Conservation (phyloP, 1,284 basidiomycete genomes). For the Xerocomus minutiporus region DNA sequence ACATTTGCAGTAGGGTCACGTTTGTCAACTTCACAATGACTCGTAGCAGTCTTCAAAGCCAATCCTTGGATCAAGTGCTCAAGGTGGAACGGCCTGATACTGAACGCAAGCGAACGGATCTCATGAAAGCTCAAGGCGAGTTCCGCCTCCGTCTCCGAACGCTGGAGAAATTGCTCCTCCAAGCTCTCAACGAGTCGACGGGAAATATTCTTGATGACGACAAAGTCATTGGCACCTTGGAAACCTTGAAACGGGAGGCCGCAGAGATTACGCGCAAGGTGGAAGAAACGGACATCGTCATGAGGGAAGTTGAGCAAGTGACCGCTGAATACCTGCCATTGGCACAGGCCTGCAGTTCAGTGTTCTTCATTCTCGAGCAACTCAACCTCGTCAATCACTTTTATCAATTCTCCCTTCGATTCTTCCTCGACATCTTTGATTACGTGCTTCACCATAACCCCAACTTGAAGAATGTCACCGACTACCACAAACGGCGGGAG, state of each 20-base stretch:
- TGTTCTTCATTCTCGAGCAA: constrained; percentile 97
- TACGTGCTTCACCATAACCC: constrained; percentile 91
- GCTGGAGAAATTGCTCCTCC: constrained; percentile 88
- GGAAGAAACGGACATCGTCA: constrained; percentile 94
- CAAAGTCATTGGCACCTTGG: constrained; percentile 96
- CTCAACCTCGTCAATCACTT: constrained; percentile 94
- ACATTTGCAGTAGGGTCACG: constrained; percentile 97
- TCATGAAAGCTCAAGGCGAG: constrained; percentile 98
- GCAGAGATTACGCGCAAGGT: constrained; percentile 95
- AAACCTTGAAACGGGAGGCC: constrained; percentile 95
- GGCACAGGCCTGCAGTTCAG: constrained; percentile 93
- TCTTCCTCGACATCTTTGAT: constrained; percentile 99
- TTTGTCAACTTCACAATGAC: constrained; percentile 99
- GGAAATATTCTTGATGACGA: constrained; percentile 99
- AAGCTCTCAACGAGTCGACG: constrained; percentile 94
- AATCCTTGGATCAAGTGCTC: constrained; percentile 95
- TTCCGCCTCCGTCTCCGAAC: constrained; percentile 91
- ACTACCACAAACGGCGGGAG: constrained; percentile 70
- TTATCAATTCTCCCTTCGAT: constrained; percentile 96
- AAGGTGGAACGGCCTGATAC: constrained; percentile 97
- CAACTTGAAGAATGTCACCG: constrained; percentile 75
- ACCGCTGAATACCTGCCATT: constrained; percentile 93
- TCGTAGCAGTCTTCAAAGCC: constrained; percentile 94
- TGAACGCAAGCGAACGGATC: constrained; percentile 93
- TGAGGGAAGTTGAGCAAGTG: constrained; percentile 94